Conservation (phyloP, 1,139 yeast species). For the Arxiozyma bovina region DNA sequence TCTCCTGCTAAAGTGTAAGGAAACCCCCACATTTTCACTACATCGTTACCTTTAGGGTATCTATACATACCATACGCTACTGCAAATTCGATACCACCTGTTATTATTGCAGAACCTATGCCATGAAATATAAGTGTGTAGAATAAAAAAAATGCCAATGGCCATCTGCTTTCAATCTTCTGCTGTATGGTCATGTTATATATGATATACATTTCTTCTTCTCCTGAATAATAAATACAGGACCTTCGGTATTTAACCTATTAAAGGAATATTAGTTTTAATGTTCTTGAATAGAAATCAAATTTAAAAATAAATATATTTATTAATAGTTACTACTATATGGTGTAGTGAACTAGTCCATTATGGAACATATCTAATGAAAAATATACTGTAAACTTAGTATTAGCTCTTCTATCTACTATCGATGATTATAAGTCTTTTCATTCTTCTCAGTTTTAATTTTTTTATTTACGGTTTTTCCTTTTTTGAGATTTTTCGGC, state of each 20-base stretch:
- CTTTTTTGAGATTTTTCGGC: not conserved
- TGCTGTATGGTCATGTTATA: not conserved
- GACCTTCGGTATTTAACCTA: not conserved
- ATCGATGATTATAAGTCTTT: not conserved
- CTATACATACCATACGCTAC: constrained; percentile 25
- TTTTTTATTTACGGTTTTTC: not conserved
- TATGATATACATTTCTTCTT: no score
- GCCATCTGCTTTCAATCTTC: not conserved
- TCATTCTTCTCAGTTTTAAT: not conserved
- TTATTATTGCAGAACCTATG: constrained; percentile 15
- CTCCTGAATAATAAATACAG: not conserved
- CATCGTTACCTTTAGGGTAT: constrained; percentile 5
- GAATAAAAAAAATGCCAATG: constrained; percentile 6
- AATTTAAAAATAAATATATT: no score
- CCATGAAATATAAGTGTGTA: constrained; percentile 10
- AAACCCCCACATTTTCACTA: constrained; percentile 20
- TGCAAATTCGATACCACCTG: constrained; percentile 24
- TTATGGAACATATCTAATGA: no score
- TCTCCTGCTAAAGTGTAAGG: constrained; percentile 25
- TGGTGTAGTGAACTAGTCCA: not conserved
- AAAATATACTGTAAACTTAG: no score
- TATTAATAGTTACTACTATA: no score
- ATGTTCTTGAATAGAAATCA: not conserved
- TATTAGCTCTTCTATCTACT: no score
- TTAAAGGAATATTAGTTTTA: no score